Base-by-base conservation (phyloP, 176 grass and related monocot genomes). In the Saccharum spontaneum region DNA sequence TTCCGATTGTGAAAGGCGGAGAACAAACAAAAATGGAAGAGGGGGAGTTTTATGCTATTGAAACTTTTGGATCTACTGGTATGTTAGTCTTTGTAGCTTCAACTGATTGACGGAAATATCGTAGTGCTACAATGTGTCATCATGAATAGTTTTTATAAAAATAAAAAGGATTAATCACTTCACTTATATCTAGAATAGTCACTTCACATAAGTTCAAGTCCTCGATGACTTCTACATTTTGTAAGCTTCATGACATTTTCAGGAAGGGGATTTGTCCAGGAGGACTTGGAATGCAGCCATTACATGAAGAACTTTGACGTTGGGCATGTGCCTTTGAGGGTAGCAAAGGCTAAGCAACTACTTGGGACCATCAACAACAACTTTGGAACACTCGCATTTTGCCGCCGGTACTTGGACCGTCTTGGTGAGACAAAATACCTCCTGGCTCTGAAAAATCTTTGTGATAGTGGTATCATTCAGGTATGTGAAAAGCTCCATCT, bases 11-110 rank as follows among this genome's bases (percentile, higher is more conserved):
- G 8, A 99, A 99, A 92, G 97, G 94, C 17, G 97, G 97, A 69
- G 97, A 99, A 23, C 97, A 99, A 82, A 99, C 91, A 34, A 99
- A 96, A 90, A 99, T 96, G 94, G 94, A 99, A 76, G 97, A 99
- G 81, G 97, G 97, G 14, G 94, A 99, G 76, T 92, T 96, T 88
- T 99, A 92, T 89, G 97, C 97, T 39, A 97, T 99, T 70, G 97
- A 99, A 86, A 99, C 97, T 70, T 96, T 99, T 82, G 94, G 89
- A 34, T 99, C 93, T n/a, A 99, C 97, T 75, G 94, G 97, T 99
- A 85, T 34, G 64, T 15, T 46, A 22, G 20, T 54, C 5, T 39
- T 40, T 87, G 52, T 68, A 69, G 44, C 16, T 69, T 79, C 18
- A 67, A 75, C 49, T 37, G 6, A 45, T 41, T 59, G 10, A 69